Conservation (phyloP, 176 grass and related monocot species). For the Poa pratensis region DNA sequence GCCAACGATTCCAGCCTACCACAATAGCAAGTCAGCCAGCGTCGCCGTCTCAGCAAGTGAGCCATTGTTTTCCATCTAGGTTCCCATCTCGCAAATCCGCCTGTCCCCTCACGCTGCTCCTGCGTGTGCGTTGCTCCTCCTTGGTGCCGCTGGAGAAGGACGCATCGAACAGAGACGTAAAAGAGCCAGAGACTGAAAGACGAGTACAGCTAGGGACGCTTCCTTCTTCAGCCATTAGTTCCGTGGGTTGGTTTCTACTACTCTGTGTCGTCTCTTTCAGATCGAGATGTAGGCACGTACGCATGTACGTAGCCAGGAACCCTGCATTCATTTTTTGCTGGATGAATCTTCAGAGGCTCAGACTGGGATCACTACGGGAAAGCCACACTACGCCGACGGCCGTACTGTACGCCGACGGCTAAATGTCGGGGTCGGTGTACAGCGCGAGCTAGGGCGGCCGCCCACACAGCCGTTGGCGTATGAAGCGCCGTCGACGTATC, state of each 20-base stretch:
- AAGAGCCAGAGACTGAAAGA: neutral
- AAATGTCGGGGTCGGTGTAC: too few species aligned
- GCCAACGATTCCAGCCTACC: neutral
- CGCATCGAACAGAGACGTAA: neutral
- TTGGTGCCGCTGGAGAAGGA: conserved; percentile 13
- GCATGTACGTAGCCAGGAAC: too few species aligned
- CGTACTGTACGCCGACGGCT: too few species aligned
- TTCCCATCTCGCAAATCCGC: conserved; percentile 30
- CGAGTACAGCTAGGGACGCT: neutral
- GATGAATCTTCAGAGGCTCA: too few species aligned
- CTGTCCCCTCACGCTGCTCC: conserved; percentile 1
- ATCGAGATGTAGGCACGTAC: neutral
- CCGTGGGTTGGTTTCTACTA: neutral
- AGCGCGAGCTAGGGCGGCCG: too few species aligned
- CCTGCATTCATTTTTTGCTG: too few species aligned
- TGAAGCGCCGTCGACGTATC: too few species aligned
- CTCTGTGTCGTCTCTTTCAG: neutral
- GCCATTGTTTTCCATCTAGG: conserved; percentile 35
- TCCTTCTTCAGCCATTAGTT: neutral
- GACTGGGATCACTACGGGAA: too few species aligned
- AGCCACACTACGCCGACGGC: too few species aligned
- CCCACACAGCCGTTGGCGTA: too few species aligned
- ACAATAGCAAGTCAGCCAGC: neutral
- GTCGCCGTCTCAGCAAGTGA: conserved; percentile 7
- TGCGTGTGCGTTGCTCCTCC: neutral